These are phyloP conservation scores for Stenocarpella maydis DNA, from an alignment of 2,329 filamentous ascomycete genomes.

Conservation along the genomic window DNA sequence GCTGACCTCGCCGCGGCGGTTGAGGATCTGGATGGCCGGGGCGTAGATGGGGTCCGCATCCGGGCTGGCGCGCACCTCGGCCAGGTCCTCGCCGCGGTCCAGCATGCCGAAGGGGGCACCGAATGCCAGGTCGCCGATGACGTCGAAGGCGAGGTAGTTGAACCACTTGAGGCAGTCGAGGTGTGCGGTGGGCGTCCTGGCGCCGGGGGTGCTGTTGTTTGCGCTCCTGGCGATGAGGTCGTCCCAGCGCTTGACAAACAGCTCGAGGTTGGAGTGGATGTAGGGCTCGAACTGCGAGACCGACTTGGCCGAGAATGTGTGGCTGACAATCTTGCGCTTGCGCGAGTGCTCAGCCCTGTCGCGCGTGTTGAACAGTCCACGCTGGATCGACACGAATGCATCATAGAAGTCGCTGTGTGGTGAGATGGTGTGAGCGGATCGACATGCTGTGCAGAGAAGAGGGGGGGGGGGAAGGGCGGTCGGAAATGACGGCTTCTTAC, in stretches of 20 bases:
- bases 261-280: conserved; percentile 80
- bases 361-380: conserved; percentile 89
- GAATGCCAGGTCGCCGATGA: conserved; percentile 69
- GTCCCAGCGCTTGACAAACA: conserved; percentile 79
- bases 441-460: no score
- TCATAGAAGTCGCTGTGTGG: conserved; percentile 80
- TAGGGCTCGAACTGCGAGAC: conserved; percentile 88
- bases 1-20: conserved; percentile 86
- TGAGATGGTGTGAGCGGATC: neutral
- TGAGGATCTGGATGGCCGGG: conserved; percentile 86
- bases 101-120: conserved; percentile 87
- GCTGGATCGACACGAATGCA: conserved; percentile 85
- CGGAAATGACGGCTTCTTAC: conserved; percentile 48
- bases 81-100: conserved; percentile 75
- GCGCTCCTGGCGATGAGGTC: conserved; percentile 57
- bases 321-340: conserved; percentile 88
- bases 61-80: conserved; percentile 73
- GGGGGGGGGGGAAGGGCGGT: no score
- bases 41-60: conserved; percentile 72
- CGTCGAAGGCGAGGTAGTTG: conserved; percentile 68
- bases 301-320: conserved; percentile 86
- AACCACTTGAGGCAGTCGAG: conserved; percentile 84
- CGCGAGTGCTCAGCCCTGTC: conserved; percentile 83
- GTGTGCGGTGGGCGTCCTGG: conserved; percentile 60
- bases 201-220: conserved; percentile 49